phyloP scores from a whole-genome alignment of 257 asterid genomes.

The Cynanchum wilfordii region DNA sequence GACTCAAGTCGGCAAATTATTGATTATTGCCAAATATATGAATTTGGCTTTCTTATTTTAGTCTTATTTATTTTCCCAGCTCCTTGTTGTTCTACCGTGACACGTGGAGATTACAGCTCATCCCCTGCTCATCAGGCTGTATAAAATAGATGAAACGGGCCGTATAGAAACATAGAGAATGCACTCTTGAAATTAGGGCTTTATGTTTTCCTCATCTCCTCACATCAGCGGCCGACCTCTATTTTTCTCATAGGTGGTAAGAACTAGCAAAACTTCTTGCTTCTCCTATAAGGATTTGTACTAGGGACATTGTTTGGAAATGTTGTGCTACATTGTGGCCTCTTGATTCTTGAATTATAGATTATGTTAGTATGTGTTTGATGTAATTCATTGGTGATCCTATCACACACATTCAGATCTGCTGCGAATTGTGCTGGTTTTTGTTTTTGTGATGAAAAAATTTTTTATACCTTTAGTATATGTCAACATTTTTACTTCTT shows the following conservation, averaged over 20 bases:
- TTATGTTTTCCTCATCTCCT: neutral
- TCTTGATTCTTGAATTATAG: neutral
- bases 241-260: neutral
- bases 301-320: neutral
- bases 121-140: neutral
- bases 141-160: neutral
- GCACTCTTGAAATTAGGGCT: neutral
- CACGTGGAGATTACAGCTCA: constrained; percentile 5
- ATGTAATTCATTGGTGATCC: neutral
- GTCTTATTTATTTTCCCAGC: neutral
- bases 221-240: neutral
- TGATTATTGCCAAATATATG: neutral
- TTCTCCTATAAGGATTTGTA: neutral
- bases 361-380: neutral
- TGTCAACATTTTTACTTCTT: neutral
- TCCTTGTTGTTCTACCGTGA: neutral
- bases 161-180: neutral
- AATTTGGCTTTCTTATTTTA: neutral
- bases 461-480: neutral
- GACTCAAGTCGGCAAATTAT: neutral
- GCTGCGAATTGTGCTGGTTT: neutral
- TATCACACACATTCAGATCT: neutral
- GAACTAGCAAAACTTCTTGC: neutral
- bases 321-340: neutral
- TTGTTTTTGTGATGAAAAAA: neutral